phyloP scores from a whole-genome alignment of 2,329 filamentous ascomycete genomes.

The Aspergillus costaricaensis region DNA sequence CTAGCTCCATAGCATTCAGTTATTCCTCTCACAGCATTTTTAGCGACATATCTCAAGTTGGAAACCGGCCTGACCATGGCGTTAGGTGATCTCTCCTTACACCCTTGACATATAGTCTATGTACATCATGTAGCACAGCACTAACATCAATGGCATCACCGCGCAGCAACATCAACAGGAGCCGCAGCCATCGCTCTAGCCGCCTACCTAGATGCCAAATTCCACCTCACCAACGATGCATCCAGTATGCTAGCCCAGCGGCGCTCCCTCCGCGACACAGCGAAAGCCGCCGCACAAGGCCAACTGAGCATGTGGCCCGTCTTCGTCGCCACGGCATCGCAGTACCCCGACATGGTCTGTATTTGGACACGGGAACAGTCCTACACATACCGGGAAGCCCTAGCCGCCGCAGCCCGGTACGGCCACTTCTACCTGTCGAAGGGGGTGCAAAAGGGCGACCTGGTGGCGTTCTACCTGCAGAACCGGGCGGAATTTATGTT shows the following conservation, averaged over 20 bases:
- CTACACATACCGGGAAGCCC: slow-evolving; percentile 61
- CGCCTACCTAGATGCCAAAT: slow-evolving; percentile 62
- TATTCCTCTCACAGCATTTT: background rate
- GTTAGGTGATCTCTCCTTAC: background rate
- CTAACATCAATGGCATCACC: background rate
- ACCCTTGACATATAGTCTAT: no score
- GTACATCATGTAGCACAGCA: no score
- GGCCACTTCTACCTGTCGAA: slow-evolving; percentile 62
- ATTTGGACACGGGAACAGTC: slow-evolving; percentile 67
- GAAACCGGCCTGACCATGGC: background rate
- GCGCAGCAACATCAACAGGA: slow-evolving; percentile 16
- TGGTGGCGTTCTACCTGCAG: slow-evolving; percentile 67
- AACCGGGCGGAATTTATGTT: slow-evolving; percentile 70
- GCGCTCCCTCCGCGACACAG: slow-evolving; percentile 48
- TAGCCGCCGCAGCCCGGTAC: slow-evolving; percentile 61
- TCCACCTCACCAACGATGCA: slow-evolving; percentile 65
- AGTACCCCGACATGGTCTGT: slow-evolving; percentile 56
- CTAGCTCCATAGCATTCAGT: background rate
- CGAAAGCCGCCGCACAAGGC: slow-evolving; percentile 53
- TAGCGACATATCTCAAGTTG: background rate
- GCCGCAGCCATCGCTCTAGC: slow-evolving; percentile 31
- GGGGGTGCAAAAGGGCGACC: slow-evolving; percentile 60
- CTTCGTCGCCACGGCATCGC: slow-evolving; percentile 60
- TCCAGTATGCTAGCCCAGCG: slow-evolving; percentile 47
- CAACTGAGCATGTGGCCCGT: slow-evolving; percentile 65